Conservation (phyloP, 768 basidiomycete species). For the Dictyophora rubrovolvata region DNA sequence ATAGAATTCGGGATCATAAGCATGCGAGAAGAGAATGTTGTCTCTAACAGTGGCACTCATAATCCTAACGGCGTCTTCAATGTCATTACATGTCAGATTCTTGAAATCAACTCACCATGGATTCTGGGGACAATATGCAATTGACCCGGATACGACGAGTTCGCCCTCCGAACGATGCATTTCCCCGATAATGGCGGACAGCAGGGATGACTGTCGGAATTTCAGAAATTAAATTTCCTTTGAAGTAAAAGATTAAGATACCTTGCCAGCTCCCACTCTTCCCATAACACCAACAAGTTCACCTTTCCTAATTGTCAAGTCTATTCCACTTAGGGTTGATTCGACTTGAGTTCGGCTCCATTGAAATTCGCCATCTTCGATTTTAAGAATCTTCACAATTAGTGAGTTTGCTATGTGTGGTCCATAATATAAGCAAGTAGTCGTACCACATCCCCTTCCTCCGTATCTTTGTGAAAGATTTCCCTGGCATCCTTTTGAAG, state of each 20-base stretch:
- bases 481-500: conserved; percentile 71
- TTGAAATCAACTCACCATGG: conserved; percentile 48
- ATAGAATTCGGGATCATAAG: conserved; percentile 80
- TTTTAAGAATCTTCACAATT: conserved; percentile 43
- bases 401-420: neutral
- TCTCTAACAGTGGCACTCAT: conserved; percentile 78
- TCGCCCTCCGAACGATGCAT: conserved; percentile 72
- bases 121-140: conserved; percentile 81
- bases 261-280: conserved; percentile 88
- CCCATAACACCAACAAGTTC: conserved; percentile 81
- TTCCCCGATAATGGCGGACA: conserved; percentile 79
- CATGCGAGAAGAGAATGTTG: conserved; percentile 87
- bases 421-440: neutral
- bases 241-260: conserved; percentile 18
- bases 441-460: conserved; percentile 50
- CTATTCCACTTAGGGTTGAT: conserved; percentile 69
- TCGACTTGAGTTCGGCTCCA: conserved; percentile 54
- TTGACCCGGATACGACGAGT: conserved; percentile 53
- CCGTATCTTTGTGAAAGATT: conserved; percentile 29
- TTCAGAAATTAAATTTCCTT: conserved; percentile 9
- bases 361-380: conserved; percentile 68
- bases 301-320: conserved; percentile 67
- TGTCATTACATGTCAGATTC: neutral
- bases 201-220: conserved; percentile 43
- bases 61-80: conserved; percentile 38